Evolutionary conservation across 1,139 yeast genomes (phyloP), one percentile per base, ranked within the genome.

Genomic region (Scheffersomyces cryptocercus): DNA sequence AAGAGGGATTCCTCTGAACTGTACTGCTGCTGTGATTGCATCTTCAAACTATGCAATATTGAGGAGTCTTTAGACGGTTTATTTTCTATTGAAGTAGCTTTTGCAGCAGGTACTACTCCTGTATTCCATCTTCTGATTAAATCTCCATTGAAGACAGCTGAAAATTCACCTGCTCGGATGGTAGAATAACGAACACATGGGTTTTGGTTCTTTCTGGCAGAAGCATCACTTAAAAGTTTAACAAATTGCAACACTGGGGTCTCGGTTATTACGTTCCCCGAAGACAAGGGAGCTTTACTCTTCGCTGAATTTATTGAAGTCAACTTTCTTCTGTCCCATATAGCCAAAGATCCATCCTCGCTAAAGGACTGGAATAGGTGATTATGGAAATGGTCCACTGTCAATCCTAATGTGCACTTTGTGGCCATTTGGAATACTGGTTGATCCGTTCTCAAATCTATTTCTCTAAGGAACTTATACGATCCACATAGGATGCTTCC

Each of bases 271-370:
- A 67, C 67, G 40, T 50, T 56, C 3, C 55, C 53, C 32, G 41
- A 49, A 35, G 43, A 45, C 29, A 47, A 29, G 28, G 52, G 39
- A 3, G 45, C 44, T 32, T 49, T 53, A 8, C 45, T 35, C 36
- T 51, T 53, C n/a, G 56, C 45, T 44, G 12, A 12, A 12, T 51
- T 44, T 32, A 50, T 57, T 9, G 62, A 58, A 0, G 68, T 59
- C 40, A 89, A 63, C 51, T 79, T 83, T 47, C 97, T 75, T 47
- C 95, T 75, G 61, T 91, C 98, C 95, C 96, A 91, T 11, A 90
- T 74, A 0, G 93, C 84, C 45, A 90, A 67, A 0, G 95, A 80
- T 1, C 97, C 96, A 56, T 88, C 95, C 54, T 89, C 97, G 41
- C 89, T 80, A 51, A 79, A 80, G 0, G 95, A 83, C 33, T 88